phyloP scores from a whole-genome alignment of 208 protist species.

The Borovskyia barvae region DNA sequence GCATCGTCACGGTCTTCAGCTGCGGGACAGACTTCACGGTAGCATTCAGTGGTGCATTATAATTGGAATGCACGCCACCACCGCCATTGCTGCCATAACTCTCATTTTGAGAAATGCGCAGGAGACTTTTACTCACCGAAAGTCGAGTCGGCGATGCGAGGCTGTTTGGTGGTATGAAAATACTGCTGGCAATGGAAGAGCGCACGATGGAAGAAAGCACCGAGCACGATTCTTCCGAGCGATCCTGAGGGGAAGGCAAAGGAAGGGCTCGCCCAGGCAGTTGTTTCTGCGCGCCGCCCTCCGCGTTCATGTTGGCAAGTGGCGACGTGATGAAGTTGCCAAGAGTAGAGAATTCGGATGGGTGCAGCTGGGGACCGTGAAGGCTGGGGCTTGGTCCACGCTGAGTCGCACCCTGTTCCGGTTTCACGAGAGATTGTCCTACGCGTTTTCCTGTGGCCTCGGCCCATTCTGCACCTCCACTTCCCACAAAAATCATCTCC shows the following conservation, averaged over 20 bases:
- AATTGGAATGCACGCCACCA: not conserved
- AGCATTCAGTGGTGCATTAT: not conserved
- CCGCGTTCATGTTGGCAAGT: too few relatives aligned
- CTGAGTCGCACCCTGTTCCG: too few relatives aligned
- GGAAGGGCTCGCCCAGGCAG: too few relatives aligned
- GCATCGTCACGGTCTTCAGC: slow-evolving; percentile 64
- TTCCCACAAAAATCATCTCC: too few relatives aligned
- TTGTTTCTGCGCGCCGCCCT: too few relatives aligned
- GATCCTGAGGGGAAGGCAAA: not conserved
- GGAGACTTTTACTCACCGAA: slow-evolving; percentile 11
- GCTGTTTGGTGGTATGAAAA: slow-evolving; percentile 20
- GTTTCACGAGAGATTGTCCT: too few relatives aligned
- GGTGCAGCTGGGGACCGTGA: too few relatives aligned
- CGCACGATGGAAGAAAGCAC: slow-evolving; percentile 41
- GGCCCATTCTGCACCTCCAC: too few relatives aligned
- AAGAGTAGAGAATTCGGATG: too few relatives aligned
- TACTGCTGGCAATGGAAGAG: slow-evolving; percentile 23
- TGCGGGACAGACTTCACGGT: slow-evolving; percentile 29
- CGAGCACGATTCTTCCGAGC: slow-evolving; percentile 6
- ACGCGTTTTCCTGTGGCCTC: too few relatives aligned
- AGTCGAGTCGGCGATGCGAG: not conserved
- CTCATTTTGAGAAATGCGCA: not conserved
- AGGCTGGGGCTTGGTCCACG: too few relatives aligned
- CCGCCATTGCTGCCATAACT: not conserved
- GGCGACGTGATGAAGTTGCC: too few relatives aligned